Percentiles rank a stretch among this genome's conserved stretches.
Conservation (phyloP, 2,329 filamentous ascomycete genomes). For the Rosellinia necatrix region DNA sequence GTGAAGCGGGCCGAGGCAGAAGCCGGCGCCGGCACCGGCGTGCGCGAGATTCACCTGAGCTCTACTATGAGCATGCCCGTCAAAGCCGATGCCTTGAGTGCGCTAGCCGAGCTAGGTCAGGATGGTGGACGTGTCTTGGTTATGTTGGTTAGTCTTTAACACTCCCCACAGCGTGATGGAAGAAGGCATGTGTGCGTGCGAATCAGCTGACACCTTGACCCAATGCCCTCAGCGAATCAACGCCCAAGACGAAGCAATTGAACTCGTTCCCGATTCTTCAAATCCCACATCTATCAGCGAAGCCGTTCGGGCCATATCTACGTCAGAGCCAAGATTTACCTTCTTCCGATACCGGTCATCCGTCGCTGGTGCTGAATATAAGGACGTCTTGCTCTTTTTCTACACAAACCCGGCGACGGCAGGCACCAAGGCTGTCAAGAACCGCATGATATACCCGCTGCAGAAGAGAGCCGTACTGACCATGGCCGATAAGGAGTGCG, state of each 20-base stretch:
- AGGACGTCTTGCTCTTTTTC: slow-evolving; percentile 73
- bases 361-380: slow-evolving; percentile 54
- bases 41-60: slow-evolving; percentile 63
- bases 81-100: slow-evolving; percentile 65
- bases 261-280: slow-evolving; percentile 61
- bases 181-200: not conserved
- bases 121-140: slow-evolving; percentile 59
- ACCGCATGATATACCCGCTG: slow-evolving; percentile 81
- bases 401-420: slow-evolving; percentile 76
- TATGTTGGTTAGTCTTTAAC: slow-evolving; percentile 63
- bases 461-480: slow-evolving; percentile 69
- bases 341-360: slow-evolving; percentile 73
- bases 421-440: slow-evolving; percentile 70
- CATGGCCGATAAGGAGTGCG: slow-evolving; percentile 68
- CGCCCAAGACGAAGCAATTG: slow-evolving; percentile 68
- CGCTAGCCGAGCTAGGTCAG: slow-evolving; percentile 62
- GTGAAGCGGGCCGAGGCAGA: slow-evolving; percentile 77
- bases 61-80: slow-evolving; percentile 63
- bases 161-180: not conserved
- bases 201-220: not conserved
- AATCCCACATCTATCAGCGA: slow-evolving; percentile 60
- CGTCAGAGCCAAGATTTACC: slow-evolving; percentile 73
- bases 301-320: slow-evolving; percentile 64
- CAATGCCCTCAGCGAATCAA: slow-evolving; percentile 67
- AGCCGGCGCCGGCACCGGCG: slow-evolving; percentile 69